Conservation (phyloP, 768 basidiomycete species). For the Clathrus columnatus region DNA sequence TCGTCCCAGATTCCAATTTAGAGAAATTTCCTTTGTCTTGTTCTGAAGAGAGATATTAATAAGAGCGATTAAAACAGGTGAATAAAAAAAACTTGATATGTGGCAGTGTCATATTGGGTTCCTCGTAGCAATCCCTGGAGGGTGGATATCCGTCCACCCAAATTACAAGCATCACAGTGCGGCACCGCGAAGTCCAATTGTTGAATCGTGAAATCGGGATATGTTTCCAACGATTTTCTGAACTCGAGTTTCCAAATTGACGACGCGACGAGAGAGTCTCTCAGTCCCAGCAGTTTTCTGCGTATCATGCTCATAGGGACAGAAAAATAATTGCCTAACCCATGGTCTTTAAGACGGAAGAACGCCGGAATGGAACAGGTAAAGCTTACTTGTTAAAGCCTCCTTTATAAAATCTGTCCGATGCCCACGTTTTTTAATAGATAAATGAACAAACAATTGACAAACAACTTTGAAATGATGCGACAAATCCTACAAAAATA, state of each 20-base stretch:
- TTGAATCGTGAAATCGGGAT: conserved; percentile 53
- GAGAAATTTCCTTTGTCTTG: conserved; percentile 6
- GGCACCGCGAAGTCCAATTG: conserved; percentile 48
- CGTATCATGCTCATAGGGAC: conserved; percentile 59
- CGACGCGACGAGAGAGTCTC: conserved; percentile 74
- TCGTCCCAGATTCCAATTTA: conserved; percentile 59
- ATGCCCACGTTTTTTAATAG: conserved; percentile 45
- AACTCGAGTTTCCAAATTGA: conserved; percentile 74
- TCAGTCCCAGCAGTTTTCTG: conserved; percentile 59
- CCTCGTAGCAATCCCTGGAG: conserved; percentile 55
- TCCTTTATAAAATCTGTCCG: conserved; percentile 48
- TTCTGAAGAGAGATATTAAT: not conserved
- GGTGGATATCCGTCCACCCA: conserved; percentile 62
- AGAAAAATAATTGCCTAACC: conserved; percentile 56
- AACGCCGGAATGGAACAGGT: not conserved
- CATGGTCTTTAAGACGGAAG: conserved; percentile 22
- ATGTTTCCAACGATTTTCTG: conserved; percentile 52
- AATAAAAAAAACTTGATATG: conserved; percentile 46
- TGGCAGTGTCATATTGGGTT: conserved; percentile 56
- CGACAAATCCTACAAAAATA: conserved; percentile 37
- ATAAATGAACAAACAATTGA: conserved; percentile 79
- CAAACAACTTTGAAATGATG: conserved; percentile 84
- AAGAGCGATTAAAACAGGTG: not conserved
- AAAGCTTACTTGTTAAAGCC: conserved; percentile 39
- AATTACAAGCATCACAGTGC: conserved; percentile 76